Evolutionary conservation across 2,329 filamentous ascomycete genomes (phyloP).

Genomic region (Purpureocillium takamizusanense): DNA sequence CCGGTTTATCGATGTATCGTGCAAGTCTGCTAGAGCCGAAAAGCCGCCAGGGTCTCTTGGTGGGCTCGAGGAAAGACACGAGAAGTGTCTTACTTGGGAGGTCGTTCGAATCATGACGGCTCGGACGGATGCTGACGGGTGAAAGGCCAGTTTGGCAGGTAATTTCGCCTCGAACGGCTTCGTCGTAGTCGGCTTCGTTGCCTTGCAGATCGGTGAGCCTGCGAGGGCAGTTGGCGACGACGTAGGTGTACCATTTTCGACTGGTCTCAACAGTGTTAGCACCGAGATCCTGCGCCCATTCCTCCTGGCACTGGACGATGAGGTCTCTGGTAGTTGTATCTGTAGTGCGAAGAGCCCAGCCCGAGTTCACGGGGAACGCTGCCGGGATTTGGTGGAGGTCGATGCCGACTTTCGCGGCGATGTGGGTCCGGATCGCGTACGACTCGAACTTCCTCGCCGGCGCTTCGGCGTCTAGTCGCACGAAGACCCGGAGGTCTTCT

Average conservation of each 20-base stretch:
- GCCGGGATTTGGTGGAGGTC: slow-evolving; percentile 5
- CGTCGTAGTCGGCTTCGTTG: background rate
- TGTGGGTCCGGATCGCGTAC: slow-evolving; percentile 6
- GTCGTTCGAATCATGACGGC: too few species aligned
- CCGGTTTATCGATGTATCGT: slow-evolving; percentile 1
- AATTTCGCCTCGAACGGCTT: background rate
- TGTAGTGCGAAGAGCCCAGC: slow-evolving; percentile 5
- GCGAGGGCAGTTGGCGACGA: slow-evolving; percentile 5
- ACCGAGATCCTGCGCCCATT: slow-evolving; percentile 6
- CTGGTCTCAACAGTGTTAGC: slow-evolving; percentile 6
- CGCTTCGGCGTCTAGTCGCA: slow-evolving; percentile 8
- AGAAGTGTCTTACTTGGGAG: slow-evolving; percentile 1
- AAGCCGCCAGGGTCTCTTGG: slow-evolving; percentile 1
- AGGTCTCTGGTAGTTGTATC: slow-evolving; percentile 4
- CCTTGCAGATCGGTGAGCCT: slow-evolving; percentile 5
- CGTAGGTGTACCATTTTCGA: slow-evolving; percentile 8
- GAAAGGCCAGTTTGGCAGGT: too few species aligned
- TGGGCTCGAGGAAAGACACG: slow-evolving; percentile 2
- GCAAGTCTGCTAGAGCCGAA: slow-evolving; percentile 3
- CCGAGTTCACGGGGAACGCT: slow-evolving; percentile 5
- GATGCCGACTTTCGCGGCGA: slow-evolving; percentile 6
- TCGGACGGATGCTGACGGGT: too few species aligned
- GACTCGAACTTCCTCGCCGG: slow-evolving; percentile 5
- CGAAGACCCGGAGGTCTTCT: slow-evolving; percentile 8
- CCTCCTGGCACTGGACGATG: slow-evolving; percentile 5